These are phyloP conservation scores for Funneliformis geosporum DNA, from an alignment of 192 early-diverging fungal genomes.

Conservation along the genomic window DNA sequence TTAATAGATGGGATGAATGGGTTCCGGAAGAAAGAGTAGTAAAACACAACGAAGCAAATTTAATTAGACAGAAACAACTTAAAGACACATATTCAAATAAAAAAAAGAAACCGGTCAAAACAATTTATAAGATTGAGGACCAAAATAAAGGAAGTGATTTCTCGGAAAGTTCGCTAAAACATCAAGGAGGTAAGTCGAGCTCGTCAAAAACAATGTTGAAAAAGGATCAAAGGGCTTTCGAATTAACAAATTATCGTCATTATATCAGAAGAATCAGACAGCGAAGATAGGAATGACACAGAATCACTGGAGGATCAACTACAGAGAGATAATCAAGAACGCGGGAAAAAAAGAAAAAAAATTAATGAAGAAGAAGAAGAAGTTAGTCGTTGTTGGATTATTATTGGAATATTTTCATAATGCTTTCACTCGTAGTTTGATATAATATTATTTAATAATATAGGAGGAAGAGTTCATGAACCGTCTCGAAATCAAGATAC, in stretches of 20 bases:
- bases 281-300: background rate
- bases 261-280: background rate
- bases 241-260: background rate
- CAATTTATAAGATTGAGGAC: background rate
- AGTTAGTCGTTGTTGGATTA: background rate
- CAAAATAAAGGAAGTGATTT: background rate
- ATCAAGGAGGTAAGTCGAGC: background rate
- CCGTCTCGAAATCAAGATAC: constrained; percentile 11
- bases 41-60: constrained; percentile 81
- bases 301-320: background rate
- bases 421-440: background rate
- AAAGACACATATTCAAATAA: constrained; percentile 51
- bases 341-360: background rate
- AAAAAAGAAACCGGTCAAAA: constrained; percentile 3
- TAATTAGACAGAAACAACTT: constrained; percentile 78
- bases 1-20: constrained; percentile 97
- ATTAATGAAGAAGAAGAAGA: constrained; percentile 7
- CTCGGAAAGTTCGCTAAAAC: background rate
- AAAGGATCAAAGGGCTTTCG: background rate
- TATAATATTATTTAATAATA: background rate
- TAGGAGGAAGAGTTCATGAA: constrained; percentile 19
- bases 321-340: background rate
- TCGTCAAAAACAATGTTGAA: background rate
- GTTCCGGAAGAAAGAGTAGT: constrained; percentile 87
- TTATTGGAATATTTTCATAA: background rate